phyloP scores from a whole-genome alignment of 371 early-diverging fungal species.

The Lichtheimia ramosa region DNA sequence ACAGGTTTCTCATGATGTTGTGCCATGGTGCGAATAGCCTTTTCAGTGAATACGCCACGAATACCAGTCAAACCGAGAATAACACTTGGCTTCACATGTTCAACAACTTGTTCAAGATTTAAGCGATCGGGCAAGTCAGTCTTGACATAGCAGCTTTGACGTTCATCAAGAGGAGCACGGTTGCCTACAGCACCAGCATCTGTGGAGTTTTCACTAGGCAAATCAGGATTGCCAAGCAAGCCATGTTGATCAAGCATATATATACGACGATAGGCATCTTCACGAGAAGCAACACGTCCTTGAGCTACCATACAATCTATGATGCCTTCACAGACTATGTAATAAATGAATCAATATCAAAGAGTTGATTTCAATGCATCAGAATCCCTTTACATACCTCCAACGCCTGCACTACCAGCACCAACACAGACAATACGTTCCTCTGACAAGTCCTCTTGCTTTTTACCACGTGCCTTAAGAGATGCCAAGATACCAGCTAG shows the following conservation, averaged over 20 bases:
- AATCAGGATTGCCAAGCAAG: conserved; percentile 48
- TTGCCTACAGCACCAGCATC: background rate
- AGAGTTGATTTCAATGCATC: no score
- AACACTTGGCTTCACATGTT: conserved; percentile 61
- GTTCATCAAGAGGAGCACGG: conserved; percentile 39
- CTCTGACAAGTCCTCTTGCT: conserved; percentile 41
- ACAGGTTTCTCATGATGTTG: conserved; percentile 57
- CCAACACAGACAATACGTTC: conserved; percentile 66
- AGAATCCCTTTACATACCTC: no score
- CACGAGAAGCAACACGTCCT: conserved; percentile 52
- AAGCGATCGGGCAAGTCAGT: conserved; percentile 51
- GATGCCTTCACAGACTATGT: conserved; percentile 69
- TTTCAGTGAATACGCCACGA: conserved; percentile 61
- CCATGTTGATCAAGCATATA: conserved; percentile 64
- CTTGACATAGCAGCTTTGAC: conserved; percentile 56
- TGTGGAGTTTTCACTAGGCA: background rate
- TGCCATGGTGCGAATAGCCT: conserved; percentile 60
- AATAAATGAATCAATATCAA: no score
- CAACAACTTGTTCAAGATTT: conserved; percentile 55
- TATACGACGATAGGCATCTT: conserved; percentile 61
- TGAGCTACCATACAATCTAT: conserved; percentile 64
- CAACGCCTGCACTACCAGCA: conserved; percentile 71
- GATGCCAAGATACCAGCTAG: conserved; percentile 64
- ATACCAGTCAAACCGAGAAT: conserved; percentile 65
- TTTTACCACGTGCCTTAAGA: conserved; percentile 51